Evolutionary conservation across 805 yeast genomes (phyloP), one percentile per base, ranked within the genome.

Genomic region (Diddensiella santjacobensis): DNA sequence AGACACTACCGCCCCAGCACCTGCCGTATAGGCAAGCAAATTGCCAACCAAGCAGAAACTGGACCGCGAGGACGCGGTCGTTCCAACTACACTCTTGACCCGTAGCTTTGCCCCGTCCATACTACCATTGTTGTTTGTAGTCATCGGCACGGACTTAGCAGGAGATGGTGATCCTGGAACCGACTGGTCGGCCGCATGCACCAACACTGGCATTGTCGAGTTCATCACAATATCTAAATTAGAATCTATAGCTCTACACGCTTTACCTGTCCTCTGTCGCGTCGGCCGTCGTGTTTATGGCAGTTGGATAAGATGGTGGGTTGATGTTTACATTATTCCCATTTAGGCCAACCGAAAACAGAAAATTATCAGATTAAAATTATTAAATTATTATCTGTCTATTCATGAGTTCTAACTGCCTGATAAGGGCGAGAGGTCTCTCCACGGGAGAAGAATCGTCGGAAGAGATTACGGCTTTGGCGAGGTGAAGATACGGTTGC

Each of bases 1-100:
- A 5, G 54, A 52, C 18, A 55, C 49, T 8, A 59, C 57, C 1
- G 62, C 62, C 1, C 65, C 65, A 2, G 65, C 57, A 3, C 66
- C 67, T 0, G 60, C 61, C 2, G 64, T 58, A 35, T 58, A 61
- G 4, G 59, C 61, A 2, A 60, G 15, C n/a, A 31, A 19, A 23
- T 42, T 44, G 2, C 54, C 54, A 10, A 43, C 51, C 2, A 53
- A 40, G 13, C 52, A 42, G 30, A 55, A 48, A 23, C 47, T 41
- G 10, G 51, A 31, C n/a, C 39, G 36, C 19, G 52, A 39, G 2
- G 44, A 22, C 5, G 62, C 58, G 1, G 61, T 52, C 2, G 59
- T 49, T n/a, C 62, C 63, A 8, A 58, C 47, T 6, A 59, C 51
- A 11, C 42, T 45, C 15, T 44, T 37, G 23, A 51, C 38, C 18